Evolutionary conservation across 495 filamentous ascomycete genomes (phyloP), one percentile per base, ranked within the genome.

Genomic region (Penicillium crystallinum): DNA sequence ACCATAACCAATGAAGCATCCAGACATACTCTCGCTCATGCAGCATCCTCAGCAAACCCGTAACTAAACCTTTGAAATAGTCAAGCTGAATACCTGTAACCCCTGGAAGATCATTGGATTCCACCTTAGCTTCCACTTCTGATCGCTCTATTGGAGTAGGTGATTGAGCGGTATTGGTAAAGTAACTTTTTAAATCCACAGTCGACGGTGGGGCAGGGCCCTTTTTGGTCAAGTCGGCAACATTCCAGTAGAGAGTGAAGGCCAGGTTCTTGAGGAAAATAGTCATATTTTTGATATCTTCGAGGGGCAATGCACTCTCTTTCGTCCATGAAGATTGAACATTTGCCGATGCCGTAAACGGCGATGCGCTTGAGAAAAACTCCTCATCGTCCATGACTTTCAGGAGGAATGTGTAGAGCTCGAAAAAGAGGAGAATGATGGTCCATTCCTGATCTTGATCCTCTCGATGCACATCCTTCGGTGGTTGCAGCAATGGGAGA

Each of bases 361-460:
- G 65, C 11, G 73, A 70, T 10, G 64, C 67, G 36, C 66, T 71
- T 5, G 69, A 75, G 48, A 81, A 78, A 34, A 72, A 75, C 42
- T 76, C 71, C 48, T 97, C 91, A 53, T 99, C 93, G 58, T 97
- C 95, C 70, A 89, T 96, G 40, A 96, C 80, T 57, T 91, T 86
- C 29, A 97, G 73, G 5, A 96, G 77, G 63, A 97, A 97, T 11
- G 85, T 89, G 66, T 96, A 99, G 10, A 97, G 79, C 59, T 97
- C 93, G 22, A 99, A 77, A 62, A 97, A 99, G 1, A 97, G 77
- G 0, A 97, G 76, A 30, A 96, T 82, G 2, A 92, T 84, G 12
- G 84, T 84, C 95, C 95, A 97, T 64, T 97, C 88, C 51, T 85
- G 81, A 37, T 85, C 81, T 47, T 73, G 69, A 3, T 68, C 65